Conservation (phyloP, 2,329 filamentous ascomycete species). For the Verticillium nubilum region DNA sequence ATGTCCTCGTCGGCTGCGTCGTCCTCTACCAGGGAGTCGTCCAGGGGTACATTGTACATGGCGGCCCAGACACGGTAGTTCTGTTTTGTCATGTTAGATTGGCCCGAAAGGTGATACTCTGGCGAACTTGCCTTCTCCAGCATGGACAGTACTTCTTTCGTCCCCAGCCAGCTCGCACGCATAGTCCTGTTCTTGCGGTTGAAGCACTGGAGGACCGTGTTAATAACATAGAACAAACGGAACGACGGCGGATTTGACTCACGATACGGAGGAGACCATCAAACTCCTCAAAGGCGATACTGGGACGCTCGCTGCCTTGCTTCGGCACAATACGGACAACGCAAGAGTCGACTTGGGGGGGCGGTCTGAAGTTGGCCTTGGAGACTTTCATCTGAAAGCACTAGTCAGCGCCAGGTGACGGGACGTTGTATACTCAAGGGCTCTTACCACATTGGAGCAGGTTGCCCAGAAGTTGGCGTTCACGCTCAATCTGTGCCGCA, state of each 20-base stretch:
- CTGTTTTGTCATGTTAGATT: slow-evolving; percentile 18
- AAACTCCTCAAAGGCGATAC: slow-evolving; percentile 92
- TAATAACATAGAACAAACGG: not conserved
- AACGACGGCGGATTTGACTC: not conserved
- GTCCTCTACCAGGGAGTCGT: slow-evolving; percentile 51
- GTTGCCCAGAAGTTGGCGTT: slow-evolving; percentile 14
- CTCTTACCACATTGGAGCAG: slow-evolving; percentile 11
- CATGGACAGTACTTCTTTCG: slow-evolving; percentile 74
- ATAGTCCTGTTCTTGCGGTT: slow-evolving; percentile 86
- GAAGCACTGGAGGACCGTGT: slow-evolving; percentile 23
- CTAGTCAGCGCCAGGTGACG: not conserved
- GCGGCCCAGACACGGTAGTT: slow-evolving; percentile 92
- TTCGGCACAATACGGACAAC: slow-evolving; percentile 90
- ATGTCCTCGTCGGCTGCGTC: slow-evolving; percentile 32
- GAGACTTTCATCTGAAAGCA: slow-evolving; percentile 18
- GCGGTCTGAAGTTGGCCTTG: slow-evolving; percentile 78
- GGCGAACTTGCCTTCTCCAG: slow-evolving; percentile 47
- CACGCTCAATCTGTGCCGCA: slow-evolving; percentile 9
- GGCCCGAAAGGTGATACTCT: not conserved
- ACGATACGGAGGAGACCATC: slow-evolving; percentile 83
- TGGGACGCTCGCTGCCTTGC: slow-evolving; percentile 66
- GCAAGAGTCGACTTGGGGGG: slow-evolving; percentile 85
- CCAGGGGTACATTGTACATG: slow-evolving; percentile 73
- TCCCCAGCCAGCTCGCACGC: slow-evolving; percentile 71
- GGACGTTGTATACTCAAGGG: not conserved